Evolutionary conservation across 169 alveolate genomes (phyloP), one percentile per base, ranked within the genome.

Genomic region (Plasmodium gallinaceum): DNA sequence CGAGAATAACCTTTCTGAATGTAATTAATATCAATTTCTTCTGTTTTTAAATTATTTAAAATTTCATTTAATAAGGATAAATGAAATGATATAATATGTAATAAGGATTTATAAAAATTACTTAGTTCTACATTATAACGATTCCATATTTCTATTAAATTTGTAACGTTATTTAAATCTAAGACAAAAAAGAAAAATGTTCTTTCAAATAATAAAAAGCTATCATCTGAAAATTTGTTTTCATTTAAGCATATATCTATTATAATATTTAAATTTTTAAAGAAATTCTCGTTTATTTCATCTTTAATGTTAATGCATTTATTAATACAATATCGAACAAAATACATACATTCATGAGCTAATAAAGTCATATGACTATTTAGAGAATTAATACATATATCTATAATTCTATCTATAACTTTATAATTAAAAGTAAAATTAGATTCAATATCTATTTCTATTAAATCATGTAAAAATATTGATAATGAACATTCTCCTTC

Each of bases 391-490:
- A 83, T 46, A 83, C 91, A 83, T 83, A 83, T 83, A 20, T 66
- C 57, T 45, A 83, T 24, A 7, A 83, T 51, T 45, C 91, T 68
- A 42, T 71, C 71, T 26, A 83, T 60, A 42, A 83, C 72, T 58
- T 52, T 68, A 60, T 83, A 83, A 43, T 45, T 66, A 71, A 52
- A 83, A 45, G 42, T 68, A 83, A 83, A 83, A 83, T 83, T 83
- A 0, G 91, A 83, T 58, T 83, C 91, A 10, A 83, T 83, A 37
- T 83, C 91, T 10, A 83, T 83, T 5, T 83, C 91, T 83, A 83
- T 83, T 39, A 83, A 43, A 12, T 83, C 91, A 42, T 83, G 68
- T 42, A 83, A 26, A 83, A 83, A 83, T 71, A 83, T 20, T 18
- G 74, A 83, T 37, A 83, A 46, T 12, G 91, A 52, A 45, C 24